Percentiles rank a stretch among this genome's conserved stretches.
These are phyloP conservation scores for Xylaria castorea DNA, from an alignment of 495 filamentous ascomycete genomes.

Conservation along the genomic window DNA sequence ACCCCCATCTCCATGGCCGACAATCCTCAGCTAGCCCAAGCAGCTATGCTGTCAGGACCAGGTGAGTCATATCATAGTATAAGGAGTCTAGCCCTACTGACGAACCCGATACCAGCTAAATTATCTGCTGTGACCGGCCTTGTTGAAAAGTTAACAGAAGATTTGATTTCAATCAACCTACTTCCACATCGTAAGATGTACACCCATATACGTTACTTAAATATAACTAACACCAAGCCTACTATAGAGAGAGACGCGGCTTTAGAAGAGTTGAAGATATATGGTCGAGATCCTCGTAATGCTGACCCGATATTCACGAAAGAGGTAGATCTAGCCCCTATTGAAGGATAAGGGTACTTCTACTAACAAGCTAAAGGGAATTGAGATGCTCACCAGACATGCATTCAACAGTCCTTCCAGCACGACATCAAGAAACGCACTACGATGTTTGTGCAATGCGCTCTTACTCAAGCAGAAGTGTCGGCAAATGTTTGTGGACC, in stretches of 20 bases:
- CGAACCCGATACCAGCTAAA: constrained; percentile 59
- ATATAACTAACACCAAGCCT: constrained; percentile 24
- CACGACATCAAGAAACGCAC: constrained; percentile 73
- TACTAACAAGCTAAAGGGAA: constrained; percentile 63
- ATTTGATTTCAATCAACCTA: constrained; percentile 62
- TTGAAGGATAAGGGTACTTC: not conserved
- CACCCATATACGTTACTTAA: not conserved
- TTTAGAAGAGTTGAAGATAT: constrained; percentile 79
- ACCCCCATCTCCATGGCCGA: constrained; percentile 30
- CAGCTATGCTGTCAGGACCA: constrained; percentile 35
- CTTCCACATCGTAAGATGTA: constrained; percentile 60
- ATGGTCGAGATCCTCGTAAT: constrained; percentile 72
- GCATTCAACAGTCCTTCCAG: constrained; percentile 68
- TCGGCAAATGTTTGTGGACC: constrained; percentile 80
- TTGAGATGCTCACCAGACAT: constrained; percentile 73
- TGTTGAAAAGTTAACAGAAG: constrained; percentile 62
- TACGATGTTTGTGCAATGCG: constrained; percentile 88
- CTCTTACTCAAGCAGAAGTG: constrained; percentile 73
- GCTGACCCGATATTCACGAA: constrained; percentile 83
- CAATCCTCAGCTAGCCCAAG: constrained; percentile 27
- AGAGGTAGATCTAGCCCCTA: constrained; percentile 57
- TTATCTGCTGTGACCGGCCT: constrained; percentile 66
- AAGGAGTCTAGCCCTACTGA: constrained; percentile 21
- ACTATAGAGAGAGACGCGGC: constrained; percentile 65
- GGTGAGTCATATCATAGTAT: constrained; percentile 27